Conservation (phyloP, 129 eudicot species). For the Solidago caesia region DNA sequence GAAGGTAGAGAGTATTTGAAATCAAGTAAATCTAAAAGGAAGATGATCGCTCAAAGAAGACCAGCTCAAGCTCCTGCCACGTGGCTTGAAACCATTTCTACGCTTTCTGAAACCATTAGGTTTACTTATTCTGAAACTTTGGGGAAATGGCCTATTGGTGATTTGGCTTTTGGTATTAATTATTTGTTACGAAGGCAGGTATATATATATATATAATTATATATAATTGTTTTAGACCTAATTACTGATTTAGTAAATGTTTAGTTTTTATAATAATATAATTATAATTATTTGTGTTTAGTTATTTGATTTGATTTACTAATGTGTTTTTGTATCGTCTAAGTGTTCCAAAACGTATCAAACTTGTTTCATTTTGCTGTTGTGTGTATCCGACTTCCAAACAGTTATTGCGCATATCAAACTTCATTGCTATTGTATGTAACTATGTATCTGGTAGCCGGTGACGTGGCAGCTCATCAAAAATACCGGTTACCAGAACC, state of each 20-base stretch:
- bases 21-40: constrained; percentile 69
- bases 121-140: constrained; percentile 93
- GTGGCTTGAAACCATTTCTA: constrained; percentile 85
- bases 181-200: constrained; percentile 93
- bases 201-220: constrained; percentile 4
- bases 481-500: too few species aligned
- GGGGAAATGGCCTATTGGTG: constrained; percentile 98
- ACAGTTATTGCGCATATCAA: background rate
- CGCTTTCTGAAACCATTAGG: constrained; percentile 84
- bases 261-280: too few species aligned
- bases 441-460: too few species aligned
- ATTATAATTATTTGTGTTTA: too few species aligned
- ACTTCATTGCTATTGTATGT: too few species aligned
- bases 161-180: constrained; percentile 94
- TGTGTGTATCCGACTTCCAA: background rate
- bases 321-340: too few species aligned
- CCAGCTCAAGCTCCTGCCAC: constrained; percentile 99
- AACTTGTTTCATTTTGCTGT: background rate
- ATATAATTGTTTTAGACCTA: background rate
- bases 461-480: too few species aligned
- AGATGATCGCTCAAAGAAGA: constrained; percentile 64
- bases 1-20: constrained; percentile 53
- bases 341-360: background rate
- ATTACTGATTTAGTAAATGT: too few species aligned
- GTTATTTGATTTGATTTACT: too few species aligned